Evolutionary conservation across 2,329 filamentous ascomycete genomes (phyloP).

Genomic region (Diaporthe longicolla): DNA sequence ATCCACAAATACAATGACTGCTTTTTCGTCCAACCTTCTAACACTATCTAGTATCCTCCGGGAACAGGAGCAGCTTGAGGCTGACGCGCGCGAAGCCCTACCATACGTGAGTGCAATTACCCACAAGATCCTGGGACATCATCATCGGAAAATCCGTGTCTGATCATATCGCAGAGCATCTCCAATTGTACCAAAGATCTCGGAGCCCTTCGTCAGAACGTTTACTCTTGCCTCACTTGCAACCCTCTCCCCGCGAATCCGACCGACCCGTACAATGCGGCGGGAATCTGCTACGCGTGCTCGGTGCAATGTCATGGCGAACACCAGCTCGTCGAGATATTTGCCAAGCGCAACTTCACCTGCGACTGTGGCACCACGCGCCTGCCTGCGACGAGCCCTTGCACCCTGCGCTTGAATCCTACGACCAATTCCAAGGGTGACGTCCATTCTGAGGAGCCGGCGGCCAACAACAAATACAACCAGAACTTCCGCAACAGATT

Average conservation of each 20-base stretch:
- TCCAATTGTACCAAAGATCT: constrained; percentile 93
- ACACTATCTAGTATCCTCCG: constrained; percentile 79
- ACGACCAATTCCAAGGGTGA: constrained; percentile 81
- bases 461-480: constrained; percentile 87
- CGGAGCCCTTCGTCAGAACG: constrained; percentile 86
- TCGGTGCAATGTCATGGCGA: constrained; percentile 97
- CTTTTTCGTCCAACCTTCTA: constrained; percentile 4
- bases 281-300: constrained; percentile 95
- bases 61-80: constrained; percentile 90
- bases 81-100: constrained; percentile 93
- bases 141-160: constrained; percentile 5
- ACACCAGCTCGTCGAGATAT: constrained; percentile 94
- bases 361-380: constrained; percentile 96
- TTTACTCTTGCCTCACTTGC: constrained; percentile 96
- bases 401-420: constrained; percentile 80
- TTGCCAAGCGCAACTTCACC: constrained; percentile 93
- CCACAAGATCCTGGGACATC: not conserved
- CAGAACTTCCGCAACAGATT: constrained; percentile 96
- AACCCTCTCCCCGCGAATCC: constrained; percentile 80
- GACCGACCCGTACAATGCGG: constrained; percentile 76
- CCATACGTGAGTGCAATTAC: constrained; percentile 78
- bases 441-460: constrained; percentile 82
- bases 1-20: too few species aligned
- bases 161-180: constrained; percentile 76
- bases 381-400: constrained; percentile 78